Evolutionary conservation across 139 green algal species (phyloP), one percentile per base, ranked within the genome.

Genomic region (Haematococcus lacustris): DNA sequence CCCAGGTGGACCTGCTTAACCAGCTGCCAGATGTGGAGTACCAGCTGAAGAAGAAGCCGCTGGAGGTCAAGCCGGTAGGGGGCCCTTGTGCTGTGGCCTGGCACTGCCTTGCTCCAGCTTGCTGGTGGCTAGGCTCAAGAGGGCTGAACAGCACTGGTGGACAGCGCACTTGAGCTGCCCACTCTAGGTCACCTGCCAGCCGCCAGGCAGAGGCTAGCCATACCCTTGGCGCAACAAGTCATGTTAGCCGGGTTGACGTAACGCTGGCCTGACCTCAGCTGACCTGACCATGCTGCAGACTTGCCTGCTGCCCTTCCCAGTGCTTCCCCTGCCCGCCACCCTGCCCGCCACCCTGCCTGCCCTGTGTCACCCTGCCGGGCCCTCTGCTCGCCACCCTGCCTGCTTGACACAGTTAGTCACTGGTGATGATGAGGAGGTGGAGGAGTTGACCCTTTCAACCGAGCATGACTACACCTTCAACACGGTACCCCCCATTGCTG

Each of bases 401-500:
- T 53, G 43, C n/a, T 66, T 26, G 7, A 35, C 21, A 32, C 63
- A 69, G 63, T 35, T 69, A 28, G 5, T 62, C 40, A 43, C 40
- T 28, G 30, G 32, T 26, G 66, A 61, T 23, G 66, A 71, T 39
- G 66, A 60, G 38, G 66, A 71, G 6, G 40, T 17, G 5, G 41
- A 40, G 17, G 66, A 60, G n/a, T n/a, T 2, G 66, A 59, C 40
- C 40, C n/a, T 37, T 28, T 41, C 60, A 57, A 57, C 26, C 1
- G 66, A 76, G 68, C 74, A 75, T 21, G 37, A 38, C n/a, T 84
- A 78, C 47, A 50, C 57, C 25, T 61, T 76, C 34, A 80, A 80
- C 34, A 0, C 66, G 13, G 50, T 71, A 3, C 73, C 78, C 1
- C 47, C 66, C 0, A 28, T 60, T 1, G 71, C 66, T 23, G 9